Percentiles rank a stretch among this genome's conserved stretches.
Evolutionary conservation across 305 asterid species (phyloP).

Genomic region (Ilex paraguariensis): DNA sequence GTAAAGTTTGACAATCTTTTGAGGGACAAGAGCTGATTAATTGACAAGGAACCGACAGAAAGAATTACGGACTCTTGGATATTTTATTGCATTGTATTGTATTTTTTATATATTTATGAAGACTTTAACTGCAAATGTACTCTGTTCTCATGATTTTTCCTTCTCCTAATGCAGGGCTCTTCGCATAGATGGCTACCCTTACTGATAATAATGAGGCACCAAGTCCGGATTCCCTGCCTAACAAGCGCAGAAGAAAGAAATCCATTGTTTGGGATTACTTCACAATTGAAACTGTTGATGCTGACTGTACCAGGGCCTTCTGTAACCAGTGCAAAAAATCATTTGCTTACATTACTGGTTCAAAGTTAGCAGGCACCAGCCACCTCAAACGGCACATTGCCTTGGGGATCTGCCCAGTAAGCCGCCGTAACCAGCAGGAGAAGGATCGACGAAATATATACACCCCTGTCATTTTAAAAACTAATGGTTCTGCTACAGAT

Average conservation of each 20-base stretch:
- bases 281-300: slow-evolving; percentile 40
- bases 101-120: no score
- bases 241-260: slow-evolving; percentile 63
- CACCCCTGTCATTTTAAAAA: slow-evolving; percentile 21
- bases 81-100: no score
- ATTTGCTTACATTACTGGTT: slow-evolving; percentile 72
- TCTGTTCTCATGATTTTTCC: no score
- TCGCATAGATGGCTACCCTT: slow-evolving; percentile 9
- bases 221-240: slow-evolving; percentile 44
- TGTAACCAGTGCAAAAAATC: slow-evolving; percentile 82
- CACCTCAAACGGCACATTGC: slow-evolving; percentile 83
- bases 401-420: slow-evolving; percentile 70
- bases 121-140: no score
- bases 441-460: slow-evolving; percentile 27
- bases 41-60: background rate
- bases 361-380: slow-evolving; percentile 85
- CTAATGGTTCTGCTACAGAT: slow-evolving; percentile 33
- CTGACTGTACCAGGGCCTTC: slow-evolving; percentile 51
- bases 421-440: slow-evolving; percentile 32
- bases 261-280: slow-evolving; percentile 88
- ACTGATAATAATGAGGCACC: slow-evolving; percentile 29
- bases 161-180: no score
- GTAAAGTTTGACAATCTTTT: background rate
- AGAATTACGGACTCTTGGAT: no score
- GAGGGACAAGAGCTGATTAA: background rate